Base-by-base conservation (phyloP, 352 stramenopile species). In the Phytopythium sindhum region DNA sequence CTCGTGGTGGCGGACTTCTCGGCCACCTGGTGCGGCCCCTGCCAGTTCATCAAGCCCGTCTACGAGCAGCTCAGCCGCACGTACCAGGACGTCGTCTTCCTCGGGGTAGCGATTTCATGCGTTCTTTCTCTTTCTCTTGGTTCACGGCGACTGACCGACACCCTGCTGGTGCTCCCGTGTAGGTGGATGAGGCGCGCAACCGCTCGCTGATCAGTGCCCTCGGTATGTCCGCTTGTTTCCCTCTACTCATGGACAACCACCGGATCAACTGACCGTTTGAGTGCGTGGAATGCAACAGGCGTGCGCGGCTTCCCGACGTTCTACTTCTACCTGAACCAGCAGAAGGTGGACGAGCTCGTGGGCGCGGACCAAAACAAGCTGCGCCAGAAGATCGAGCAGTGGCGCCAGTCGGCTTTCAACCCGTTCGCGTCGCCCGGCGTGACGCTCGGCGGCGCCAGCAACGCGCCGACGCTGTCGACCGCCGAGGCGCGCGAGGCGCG, bases 1-100 rank as follows among this genome's bases (percentile, higher is more conserved):
- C 77, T 96, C n/a, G 86, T 96, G n/a, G 85, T 96, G 11, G 87
- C 90, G 24, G 85, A 96, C 70, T 96, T 96, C 58, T 94, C 85
- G 4, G 87, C 87, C 42, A 86, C 84, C 19, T 96, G 87, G 87
- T 96, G 71, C 54, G 87, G 87, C 5, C 87, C 87, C 33, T 96
- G 87, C 68, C 81, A 96, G 78, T 80, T 90, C 56, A 96, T 96
- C 67, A 96, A 96, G 70, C 87, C 87, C 11, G 74, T 86, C 33
- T 93, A 90, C 72, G 74, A 93, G 56, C 81, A 91, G 64, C 82
- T 91, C 44, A 91, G 86, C 48, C 66, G 70, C 45, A 80, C 95
- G 68, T 96, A 93, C 70, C 63, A 78, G 26, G 88, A 96, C 67
- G 90, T 96, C 35, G 84, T 96, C 54, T 97, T 97, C 57, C 75